Base-by-base conservation (phyloP, 2,329 filamentous ascomycete genomes). In the Beauveria asiatica region DNA sequence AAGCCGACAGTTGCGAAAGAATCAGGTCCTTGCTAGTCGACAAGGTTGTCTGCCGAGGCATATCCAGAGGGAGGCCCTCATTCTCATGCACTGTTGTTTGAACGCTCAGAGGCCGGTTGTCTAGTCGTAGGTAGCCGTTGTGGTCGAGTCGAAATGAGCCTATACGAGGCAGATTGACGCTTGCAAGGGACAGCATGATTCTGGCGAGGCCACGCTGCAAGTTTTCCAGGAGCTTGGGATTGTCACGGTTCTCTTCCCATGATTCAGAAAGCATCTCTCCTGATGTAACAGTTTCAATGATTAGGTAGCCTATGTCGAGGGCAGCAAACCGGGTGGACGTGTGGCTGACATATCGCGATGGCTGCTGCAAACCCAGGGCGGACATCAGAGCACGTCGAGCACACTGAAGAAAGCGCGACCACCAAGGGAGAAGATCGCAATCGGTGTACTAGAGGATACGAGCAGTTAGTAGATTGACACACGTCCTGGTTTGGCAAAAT, bases 41-140 rank as follows among this genome's bases (percentile, higher is more conserved):
- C 7, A 50, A 55, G 5, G 57, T 54, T 11, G 49, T 37, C 7
- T 13, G 19, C 2, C 45, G 21, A 8, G 57, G 37, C 19, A 53
- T 17, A 1, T 5, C 11, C 17, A 16, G n/a, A 21, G 57, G 5
- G 0, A 60, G 25, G 1, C 42, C 50, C 19, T 33, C 60, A 60
- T 30, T 64, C 62, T 25, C 70, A 67, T 60, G 75, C 71, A 7
- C 64, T 51, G 30, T 64, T 44, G 55, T 71, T 59, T 19, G 46
- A 62, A 70, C 65, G 21, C 67, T 69, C 17, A 75, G 65, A 23
- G 74, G 74, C 3, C 72, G 71, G 64, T 76, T 76, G 13, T 68
- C 65, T 42, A 73, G 62, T 19, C 64, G 64, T 6, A 74, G 61
- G 16, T 66, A 70, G 39, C 70, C 69, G 8, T 51, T 16, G 57